Percentiles rank a stretch among this genome's conserved stretches.
Evolutionary conservation across 768 basidiomycete genomes (phyloP).

Genomic region (Boletus rufocinnamomeus): DNA sequence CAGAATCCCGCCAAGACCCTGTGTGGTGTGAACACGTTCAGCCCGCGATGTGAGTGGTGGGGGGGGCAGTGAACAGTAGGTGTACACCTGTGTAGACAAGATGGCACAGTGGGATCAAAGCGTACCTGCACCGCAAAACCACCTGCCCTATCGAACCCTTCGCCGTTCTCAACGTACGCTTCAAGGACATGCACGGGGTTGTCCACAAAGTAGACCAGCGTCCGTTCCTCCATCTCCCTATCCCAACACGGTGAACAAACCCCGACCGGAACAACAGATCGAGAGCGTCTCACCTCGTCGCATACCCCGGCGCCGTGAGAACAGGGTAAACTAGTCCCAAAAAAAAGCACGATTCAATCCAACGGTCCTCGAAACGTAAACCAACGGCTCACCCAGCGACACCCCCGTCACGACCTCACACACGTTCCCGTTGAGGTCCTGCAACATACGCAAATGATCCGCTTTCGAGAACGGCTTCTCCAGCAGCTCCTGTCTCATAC

Average conservation of each 20-base stretch:
- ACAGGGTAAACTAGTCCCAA: conserved; percentile 63
- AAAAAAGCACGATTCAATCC: neutral
- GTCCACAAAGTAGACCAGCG: conserved; percentile 75
- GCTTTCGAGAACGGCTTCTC: conserved; percentile 84
- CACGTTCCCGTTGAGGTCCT: conserved; percentile 80
- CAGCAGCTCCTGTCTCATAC: conserved; percentile 67
- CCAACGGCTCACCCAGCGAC: conserved; percentile 59
- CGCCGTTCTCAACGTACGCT: conserved; percentile 83
- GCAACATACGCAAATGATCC: conserved; percentile 86
- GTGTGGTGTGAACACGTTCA: neutral
- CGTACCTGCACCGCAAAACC: conserved; percentile 91
- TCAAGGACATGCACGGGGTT: conserved; percentile 57
- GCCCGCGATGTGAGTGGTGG: too few species aligned
- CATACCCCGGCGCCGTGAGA: conserved; percentile 74
- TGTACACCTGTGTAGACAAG: too few species aligned
- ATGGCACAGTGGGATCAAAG: neutral
- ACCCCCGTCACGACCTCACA: conserved; percentile 96
- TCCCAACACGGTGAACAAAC: neutral
- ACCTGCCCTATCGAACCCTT: conserved; percentile 87
- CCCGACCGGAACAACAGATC: neutral
- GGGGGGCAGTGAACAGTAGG: neutral
- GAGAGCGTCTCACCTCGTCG: conserved; percentile 50
- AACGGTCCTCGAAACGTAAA: neutral
- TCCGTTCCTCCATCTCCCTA: conserved; percentile 82
- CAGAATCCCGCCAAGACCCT: conserved; percentile 83